Evolutionary conservation across 2,329 filamentous ascomycete species (phyloP), one percentile per base, ranked within the genome.

Genomic region (Bipolaris zeicola): DNA sequence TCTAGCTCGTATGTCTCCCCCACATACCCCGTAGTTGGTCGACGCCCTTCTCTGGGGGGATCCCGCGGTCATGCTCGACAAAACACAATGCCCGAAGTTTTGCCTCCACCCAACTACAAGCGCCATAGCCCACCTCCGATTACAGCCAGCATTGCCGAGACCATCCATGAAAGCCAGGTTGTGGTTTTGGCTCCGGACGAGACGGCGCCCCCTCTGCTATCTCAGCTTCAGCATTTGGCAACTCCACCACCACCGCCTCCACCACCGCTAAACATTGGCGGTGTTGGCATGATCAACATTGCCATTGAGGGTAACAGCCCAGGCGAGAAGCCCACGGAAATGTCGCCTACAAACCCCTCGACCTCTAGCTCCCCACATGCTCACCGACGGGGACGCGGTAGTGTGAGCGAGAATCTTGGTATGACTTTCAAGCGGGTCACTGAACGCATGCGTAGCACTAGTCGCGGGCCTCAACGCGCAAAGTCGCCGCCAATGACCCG

Each of bases 161-260:
- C 82, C 2, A 75, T 85, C 28, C 76, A 81, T 39, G 70, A 74
- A 47, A 74, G 75, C 10, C 69, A 79, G 47, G 72, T 80, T 5
- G 70, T 81, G 47, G 76, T 82, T 33, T 70, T 81, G 42, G 72
- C 81, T 37, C 65, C 69, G 37, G 76, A 78, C 18, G 71, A 76
- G 67, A 64, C 64, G 14, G 67, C 67, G 22, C 82, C 83, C 11
- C 81, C 83, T 8, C 75, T 86, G 8, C 78, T 88, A 16, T 83
- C 85, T 6, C 84, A 88, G 66, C 78, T 88, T 8, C 85, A 87
- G 66, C 86, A 88, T 69, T 76, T 88, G 14, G 82, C 80, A 22
- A 77, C 73, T 8, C 83, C 83, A 10, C 83, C 83, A 0, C 81
- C 82, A 2, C 81, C 70, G 10, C 68, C 65, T 36, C 60, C 63